Evolutionary conservation across 2,329 filamentous ascomycete species (phyloP), one percentile per base, ranked within the genome.

Genomic region (Lasiodiplodia theobromae): DNA sequence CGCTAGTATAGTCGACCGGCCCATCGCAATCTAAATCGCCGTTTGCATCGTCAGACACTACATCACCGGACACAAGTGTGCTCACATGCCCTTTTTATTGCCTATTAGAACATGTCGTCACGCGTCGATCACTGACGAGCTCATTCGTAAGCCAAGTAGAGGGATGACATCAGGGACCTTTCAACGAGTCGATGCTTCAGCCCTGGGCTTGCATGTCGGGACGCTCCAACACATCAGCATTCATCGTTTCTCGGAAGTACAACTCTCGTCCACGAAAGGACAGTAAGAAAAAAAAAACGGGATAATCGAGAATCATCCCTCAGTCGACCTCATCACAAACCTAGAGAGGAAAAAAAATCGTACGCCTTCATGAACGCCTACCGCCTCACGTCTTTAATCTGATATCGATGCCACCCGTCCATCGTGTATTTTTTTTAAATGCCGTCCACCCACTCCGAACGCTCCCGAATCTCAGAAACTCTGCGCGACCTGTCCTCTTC

Each of bases 291-390:
- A 16, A 1, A 28, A 53, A 12, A 28, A 53, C 51, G 4, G 23
- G 28, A 5, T 4, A 53, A 28, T 31, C 51, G 7, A 53, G 6
- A 28, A 10, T 21, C 11, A 49, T 28, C 25, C 21, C 28, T 14
- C 58, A 25, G 12, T 25, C 25, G 6, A 37, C 34, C 57, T 37
- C 40, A 37, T 62, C 57, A 31, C 18, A 14, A n/a, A 14, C 31
- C n/a, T 47, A n/a, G 16, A 28, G 12, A 2, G 7, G 40, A 16
- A 40, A 25, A 18, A 57, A 56, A 37, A 56, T 28, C 18, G 25
- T 12, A 60, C 38, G 57, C 58, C 58, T 16, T 49, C 18, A 6
- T 18, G 23, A 62, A 62, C 58, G 58, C 58, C 58, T n/a, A 23
- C 23, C 25, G 3, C 21, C 38, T 16, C 40, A 12, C 23, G 16